Evolutionary conservation across 495 filamentous ascomycete genomes (phyloP).

Genomic region (Trichoderma virens): DNA sequence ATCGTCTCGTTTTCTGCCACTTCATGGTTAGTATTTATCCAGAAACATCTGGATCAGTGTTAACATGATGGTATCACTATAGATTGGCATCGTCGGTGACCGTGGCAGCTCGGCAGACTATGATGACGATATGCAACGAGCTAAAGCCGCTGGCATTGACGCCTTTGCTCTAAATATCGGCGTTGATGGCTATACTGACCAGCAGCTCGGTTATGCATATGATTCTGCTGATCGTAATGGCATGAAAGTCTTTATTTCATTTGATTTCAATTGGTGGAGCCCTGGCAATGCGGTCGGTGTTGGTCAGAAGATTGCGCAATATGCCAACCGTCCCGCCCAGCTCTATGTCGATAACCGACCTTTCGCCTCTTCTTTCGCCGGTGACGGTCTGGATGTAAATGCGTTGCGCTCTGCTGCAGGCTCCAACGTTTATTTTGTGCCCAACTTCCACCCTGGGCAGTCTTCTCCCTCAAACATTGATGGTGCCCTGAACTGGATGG

Average conservation of each 20-base stretch:
- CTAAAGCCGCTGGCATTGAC: conserved; percentile 50
- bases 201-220: conserved; percentile 49
- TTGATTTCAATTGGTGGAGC: conserved; percentile 52
- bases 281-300: conserved; percentile 33
- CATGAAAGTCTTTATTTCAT: conserved; percentile 56
- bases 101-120: conserved; percentile 43
- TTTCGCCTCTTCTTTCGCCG: conserved; percentile 49
- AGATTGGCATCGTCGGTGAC: conserved; percentile 48
- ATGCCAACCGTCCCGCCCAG: conserved; percentile 40
- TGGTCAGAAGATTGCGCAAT: conserved; percentile 42
- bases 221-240: conserved; percentile 48
- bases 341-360: conserved; percentile 49
- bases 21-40: conserved; percentile 44
- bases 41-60: not conserved
- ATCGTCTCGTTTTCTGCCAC: conserved; percentile 46
- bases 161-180: conserved; percentile 56
- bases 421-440: conserved; percentile 44
- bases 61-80: not conserved
- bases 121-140: conserved; percentile 49
- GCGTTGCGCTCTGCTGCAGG: conserved; percentile 39
- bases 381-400: conserved; percentile 44
- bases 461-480: conserved; percentile 34
- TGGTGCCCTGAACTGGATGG: conserved; percentile 53
- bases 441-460: conserved; percentile 43
- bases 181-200: conserved; percentile 42